Evolutionary conservation across 495 filamentous ascomycete species (phyloP).

Genomic region (Parmelia sp.): DNA sequence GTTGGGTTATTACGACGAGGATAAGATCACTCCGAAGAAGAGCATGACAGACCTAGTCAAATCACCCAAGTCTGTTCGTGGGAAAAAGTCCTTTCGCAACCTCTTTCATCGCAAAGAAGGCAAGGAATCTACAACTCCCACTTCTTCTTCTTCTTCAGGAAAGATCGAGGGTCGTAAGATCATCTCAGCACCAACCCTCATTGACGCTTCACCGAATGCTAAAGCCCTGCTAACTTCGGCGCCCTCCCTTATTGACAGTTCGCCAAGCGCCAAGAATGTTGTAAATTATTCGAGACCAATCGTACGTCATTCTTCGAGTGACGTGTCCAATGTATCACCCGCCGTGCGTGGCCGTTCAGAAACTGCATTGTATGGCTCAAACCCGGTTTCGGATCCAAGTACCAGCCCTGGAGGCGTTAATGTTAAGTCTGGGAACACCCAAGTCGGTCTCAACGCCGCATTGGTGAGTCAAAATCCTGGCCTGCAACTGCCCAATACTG

Average conservation of each 20-base stretch:
- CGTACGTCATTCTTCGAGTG: neutral
- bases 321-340: neutral
- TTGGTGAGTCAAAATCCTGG: neutral
- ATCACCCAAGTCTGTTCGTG: neutral
- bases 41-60: neutral
- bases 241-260: neutral
- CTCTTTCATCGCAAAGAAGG: neutral
- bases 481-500: neutral
- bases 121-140: neutral
- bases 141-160: neutral
- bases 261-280: neutral
- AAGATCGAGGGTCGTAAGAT: neutral
- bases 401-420: neutral
- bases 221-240: neutral
- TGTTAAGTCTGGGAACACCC: neutral
- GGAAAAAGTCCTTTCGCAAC: neutral
- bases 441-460: neutral
- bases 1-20: neutral
- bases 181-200: neutral
- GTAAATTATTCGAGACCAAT: conserved; percentile 1
- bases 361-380: neutral
- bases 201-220: neutral
- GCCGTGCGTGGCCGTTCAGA: neutral
- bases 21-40: neutral
- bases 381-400: neutral